phyloP scores from a whole-genome alignment of 1,139 yeast genomes.

The Geotrichum siamense region DNA sequence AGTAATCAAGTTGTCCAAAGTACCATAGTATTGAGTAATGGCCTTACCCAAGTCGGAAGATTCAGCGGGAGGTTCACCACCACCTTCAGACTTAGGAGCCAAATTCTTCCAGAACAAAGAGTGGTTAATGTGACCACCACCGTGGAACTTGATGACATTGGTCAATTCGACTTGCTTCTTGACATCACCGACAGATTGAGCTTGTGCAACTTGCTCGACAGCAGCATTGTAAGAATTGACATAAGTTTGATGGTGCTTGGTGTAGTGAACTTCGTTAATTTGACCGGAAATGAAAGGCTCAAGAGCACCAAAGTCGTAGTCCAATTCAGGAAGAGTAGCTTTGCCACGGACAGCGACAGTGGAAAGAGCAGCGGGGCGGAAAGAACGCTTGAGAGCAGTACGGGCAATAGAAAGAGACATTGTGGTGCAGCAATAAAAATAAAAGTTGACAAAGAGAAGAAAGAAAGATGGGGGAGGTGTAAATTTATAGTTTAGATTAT shows the following conservation, averaged over 20 bases:
- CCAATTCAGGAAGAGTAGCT: slow-evolving; percentile 61
- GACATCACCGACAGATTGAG: slow-evolving; percentile 58
- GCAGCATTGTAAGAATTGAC: slow-evolving; percentile 85
- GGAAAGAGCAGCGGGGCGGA: slow-evolving; percentile 9
- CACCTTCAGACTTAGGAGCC: slow-evolving; percentile 75
- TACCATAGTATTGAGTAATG: slow-evolving; percentile 63
- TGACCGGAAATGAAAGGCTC: slow-evolving; percentile 88
- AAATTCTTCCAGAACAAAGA: slow-evolving; percentile 84
- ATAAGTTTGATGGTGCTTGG: slow-evolving; percentile 92
- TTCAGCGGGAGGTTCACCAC: slow-evolving; percentile 71
- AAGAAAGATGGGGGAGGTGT: too few species aligned
- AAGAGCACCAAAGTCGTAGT: slow-evolving; percentile 79
- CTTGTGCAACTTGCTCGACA: slow-evolving; percentile 68
- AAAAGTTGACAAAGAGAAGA: too few species aligned
- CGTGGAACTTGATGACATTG: slow-evolving; percentile 83
- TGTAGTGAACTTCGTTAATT: slow-evolving; percentile 84
- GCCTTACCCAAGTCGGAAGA: slow-evolving; percentile 55
- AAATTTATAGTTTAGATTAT: too few species aligned
- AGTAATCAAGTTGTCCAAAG: slow-evolving; percentile 62
- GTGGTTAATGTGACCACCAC: slow-evolving; percentile 91
- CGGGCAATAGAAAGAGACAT: slow-evolving; percentile 18
- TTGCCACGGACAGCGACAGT: slow-evolving; percentile 39
- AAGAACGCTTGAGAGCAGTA: slow-evolving; percentile 15
- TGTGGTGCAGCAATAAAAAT: too few species aligned
- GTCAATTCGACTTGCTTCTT: slow-evolving; percentile 62